Conservation (phyloP, 2,329 filamentous ascomycete species). For the Penicillium sp. region DNA sequence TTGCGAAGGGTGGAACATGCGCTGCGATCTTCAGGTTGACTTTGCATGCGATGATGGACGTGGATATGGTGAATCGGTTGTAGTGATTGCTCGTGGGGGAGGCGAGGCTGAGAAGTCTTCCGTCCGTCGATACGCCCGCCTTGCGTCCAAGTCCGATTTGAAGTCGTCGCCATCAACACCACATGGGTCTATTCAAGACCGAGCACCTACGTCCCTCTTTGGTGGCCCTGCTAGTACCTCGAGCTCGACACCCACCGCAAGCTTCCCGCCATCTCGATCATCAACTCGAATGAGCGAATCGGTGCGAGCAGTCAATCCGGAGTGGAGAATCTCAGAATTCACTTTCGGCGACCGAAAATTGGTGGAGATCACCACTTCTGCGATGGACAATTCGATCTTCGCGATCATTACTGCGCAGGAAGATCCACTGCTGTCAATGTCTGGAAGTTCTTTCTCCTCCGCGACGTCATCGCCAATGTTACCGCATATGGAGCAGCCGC, state of each 20-base stretch:
- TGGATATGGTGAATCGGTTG: slow-evolving; percentile 73
- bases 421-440: slow-evolving; percentile 70
- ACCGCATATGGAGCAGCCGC: slow-evolving; percentile 49
- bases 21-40: slow-evolving; percentile 79
- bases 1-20: slow-evolving; percentile 92
- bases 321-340: slow-evolving; percentile 68
- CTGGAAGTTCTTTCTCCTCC: slow-evolving; percentile 57
- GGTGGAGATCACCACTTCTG: slow-evolving; percentile 67
- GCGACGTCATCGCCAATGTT: slow-evolving; percentile 55
- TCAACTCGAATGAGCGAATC: slow-evolving; percentile 34
- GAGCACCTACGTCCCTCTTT: slow-evolving; percentile 51
- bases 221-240: slow-evolving; percentile 44
- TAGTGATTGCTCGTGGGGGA: slow-evolving; percentile 74
- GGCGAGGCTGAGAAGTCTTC: slow-evolving; percentile 58
- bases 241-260: slow-evolving; percentile 20
- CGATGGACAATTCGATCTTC: slow-evolving; percentile 73
- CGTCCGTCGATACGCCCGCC: slow-evolving; percentile 62
- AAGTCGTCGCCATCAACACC: slow-evolving; percentile 20
- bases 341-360: slow-evolving; percentile 62
- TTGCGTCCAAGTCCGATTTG: slow-evolving; percentile 41
- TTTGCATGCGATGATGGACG: slow-evolving; percentile 80
- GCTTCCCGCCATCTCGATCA: slow-evolving; percentile 36
- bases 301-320: slow-evolving; percentile 51
- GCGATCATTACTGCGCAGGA: slow-evolving; percentile 72
- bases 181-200: slow-evolving; percentile 15